These are phyloP conservation scores for Zygosaccharomyces sapae DNA, from an alignment of 1,139 yeast species.

Conservation along the genomic window DNA sequence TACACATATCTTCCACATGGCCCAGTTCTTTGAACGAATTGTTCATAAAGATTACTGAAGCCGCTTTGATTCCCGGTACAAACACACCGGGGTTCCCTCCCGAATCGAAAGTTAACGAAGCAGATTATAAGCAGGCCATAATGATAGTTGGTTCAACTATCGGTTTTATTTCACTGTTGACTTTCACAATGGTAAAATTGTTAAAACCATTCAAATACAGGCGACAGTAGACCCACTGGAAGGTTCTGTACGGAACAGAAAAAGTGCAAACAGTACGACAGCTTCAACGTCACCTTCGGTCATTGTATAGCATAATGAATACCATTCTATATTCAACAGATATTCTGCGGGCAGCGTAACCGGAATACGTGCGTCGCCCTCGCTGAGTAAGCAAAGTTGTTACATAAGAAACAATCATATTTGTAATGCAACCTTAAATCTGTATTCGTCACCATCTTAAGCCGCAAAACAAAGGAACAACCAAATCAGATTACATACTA, in stretches of 20 bases:
- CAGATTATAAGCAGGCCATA: slow-evolving; percentile 42
- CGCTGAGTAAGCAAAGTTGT: too few relatives aligned
- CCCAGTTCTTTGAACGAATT: slow-evolving; percentile 78
- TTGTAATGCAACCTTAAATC: too few relatives aligned
- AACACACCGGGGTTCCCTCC: slow-evolving; percentile 81
- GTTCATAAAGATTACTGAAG: slow-evolving; percentile 82
- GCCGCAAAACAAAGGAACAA: too few relatives aligned
- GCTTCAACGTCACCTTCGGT: neutral
- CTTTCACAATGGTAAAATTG: slow-evolving; percentile 26
- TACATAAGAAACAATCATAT: too few relatives aligned
- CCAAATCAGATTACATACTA: neutral
- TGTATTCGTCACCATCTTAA: too few relatives aligned
- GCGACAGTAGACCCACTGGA: neutral
- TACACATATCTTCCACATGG: slow-evolving; percentile 91
- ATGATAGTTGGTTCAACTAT: slow-evolving; percentile 66
- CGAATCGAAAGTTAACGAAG: slow-evolving; percentile 51
- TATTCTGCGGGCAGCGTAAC: too few relatives aligned
- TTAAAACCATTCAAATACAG: slow-evolving; percentile 16
- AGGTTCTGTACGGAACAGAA: slow-evolving; percentile 1
- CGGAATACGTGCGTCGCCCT: too few relatives aligned
- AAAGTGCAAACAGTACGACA: too few relatives aligned
- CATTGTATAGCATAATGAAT: neutral
- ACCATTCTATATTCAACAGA: too few relatives aligned
- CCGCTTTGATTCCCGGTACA: slow-evolving; percentile 71
- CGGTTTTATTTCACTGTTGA: slow-evolving; percentile 41